These are phyloP conservation scores for Diaporthe capsici DNA, from an alignment of 2,329 filamentous ascomycete genomes.

Conservation along the genomic window DNA sequence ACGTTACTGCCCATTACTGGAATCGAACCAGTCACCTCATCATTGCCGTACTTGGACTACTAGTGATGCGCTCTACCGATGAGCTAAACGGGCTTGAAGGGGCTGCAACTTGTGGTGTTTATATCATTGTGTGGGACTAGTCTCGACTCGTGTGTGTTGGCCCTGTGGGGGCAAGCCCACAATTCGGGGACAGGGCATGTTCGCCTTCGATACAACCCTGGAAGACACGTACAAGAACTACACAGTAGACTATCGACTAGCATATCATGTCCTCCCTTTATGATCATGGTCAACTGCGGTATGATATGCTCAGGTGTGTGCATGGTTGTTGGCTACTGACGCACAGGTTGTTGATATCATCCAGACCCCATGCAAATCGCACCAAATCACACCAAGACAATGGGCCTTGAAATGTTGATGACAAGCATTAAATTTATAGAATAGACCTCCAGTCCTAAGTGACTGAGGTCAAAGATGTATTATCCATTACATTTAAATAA, in stretches of 20 bases:
- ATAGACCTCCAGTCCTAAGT: background rate
- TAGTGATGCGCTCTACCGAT: constrained; percentile 32
- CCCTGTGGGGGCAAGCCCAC: constrained; percentile 12
- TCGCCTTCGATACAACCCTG: background rate
- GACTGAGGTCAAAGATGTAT: constrained; percentile 2
- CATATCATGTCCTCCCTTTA: background rate
- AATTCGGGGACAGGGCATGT: background rate
- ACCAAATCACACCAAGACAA: background rate
- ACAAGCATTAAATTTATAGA: constrained; percentile 4
- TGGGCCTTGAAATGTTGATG: background rate
- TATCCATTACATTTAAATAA: constrained; percentile 23
- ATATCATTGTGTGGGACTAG: background rate
- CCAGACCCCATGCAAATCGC: background rate
- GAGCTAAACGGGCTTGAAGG: constrained; percentile 24
- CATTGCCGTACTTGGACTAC: background rate
- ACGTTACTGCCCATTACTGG: constrained; percentile 13
- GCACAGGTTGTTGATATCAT: background rate
- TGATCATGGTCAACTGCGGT: background rate
- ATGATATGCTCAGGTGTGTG: background rate
- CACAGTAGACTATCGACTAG: background rate
- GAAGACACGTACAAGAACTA: too few relatives aligned
- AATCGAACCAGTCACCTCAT: constrained; percentile 33
- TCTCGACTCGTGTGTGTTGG: constrained; percentile 12
- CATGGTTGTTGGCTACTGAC: background rate
- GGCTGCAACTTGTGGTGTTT: background rate